Base-by-base conservation (phyloP, 331 rosid species). In the Pyracantha coccinea region DNA sequence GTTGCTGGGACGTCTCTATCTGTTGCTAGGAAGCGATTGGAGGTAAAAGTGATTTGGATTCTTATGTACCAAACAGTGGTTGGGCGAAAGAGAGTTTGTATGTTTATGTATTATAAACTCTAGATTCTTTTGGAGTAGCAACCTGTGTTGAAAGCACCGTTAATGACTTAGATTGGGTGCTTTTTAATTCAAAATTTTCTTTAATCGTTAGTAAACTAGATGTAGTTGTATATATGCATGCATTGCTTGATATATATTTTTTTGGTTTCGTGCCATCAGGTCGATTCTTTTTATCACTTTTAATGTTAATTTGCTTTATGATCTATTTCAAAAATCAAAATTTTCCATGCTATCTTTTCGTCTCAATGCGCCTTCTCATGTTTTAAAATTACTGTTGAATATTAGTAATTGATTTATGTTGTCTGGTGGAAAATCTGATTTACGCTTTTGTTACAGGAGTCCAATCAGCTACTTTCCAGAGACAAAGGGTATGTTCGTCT, bases 1-100 rank as follows among this genome's bases (percentile, higher is more conserved):
- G 87, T 92, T 72, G 89, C 93, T 21, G 97, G 96, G 79, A 85
- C 96, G 62, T 70, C 91, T 73, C 88, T 94, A 69, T 90, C 99
- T 35, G 90, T 83, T n/a, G 60, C 95, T 64, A 86, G 89, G 82
- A 89, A 81, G 83, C 89, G 86, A 41, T 86, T 92, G 82, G 90
- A 92, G 96, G 99, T 94, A 78, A 81, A 31, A 11, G 66, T 2
- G 60, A 61, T 52, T 59, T 11, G 76, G 24, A 17, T 82, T 11
- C 3, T 17, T 75, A 6, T 57, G 60, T 57, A 13, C 9, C 28
- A 65, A 8, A 53, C 55, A 25, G 63, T 72, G 19, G 47, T 35
- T 52, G 33, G 32, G 29, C 59, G 55, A 27, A 35, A 16, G 35
- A 57, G 35, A 7, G 59, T 8, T 13, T 31, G 4, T 21, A 13